A percentile compares a stretch with the other conserved stretches of the same genome.
phyloP scores from a whole-genome alignment of 2,329 filamentous ascomycete genomes.

The Tolypocladium album region DNA sequence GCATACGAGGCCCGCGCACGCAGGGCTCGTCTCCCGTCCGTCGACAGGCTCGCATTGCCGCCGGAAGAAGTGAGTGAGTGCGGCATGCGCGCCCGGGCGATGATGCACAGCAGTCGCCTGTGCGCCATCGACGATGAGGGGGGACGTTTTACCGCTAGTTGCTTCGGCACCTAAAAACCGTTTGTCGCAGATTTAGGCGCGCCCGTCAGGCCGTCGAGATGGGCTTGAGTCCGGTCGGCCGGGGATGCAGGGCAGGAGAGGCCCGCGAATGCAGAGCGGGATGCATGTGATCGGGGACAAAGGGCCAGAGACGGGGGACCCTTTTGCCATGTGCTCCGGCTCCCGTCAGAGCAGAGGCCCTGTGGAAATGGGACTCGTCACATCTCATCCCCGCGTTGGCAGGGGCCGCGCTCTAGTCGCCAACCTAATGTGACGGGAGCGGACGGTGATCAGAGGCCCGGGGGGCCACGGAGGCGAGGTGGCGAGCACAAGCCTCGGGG shows the following conservation, averaged over 20 bases:
- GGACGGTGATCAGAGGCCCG: background rate
- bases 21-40: too few species aligned
- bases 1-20: background rate
- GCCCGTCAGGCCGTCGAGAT: background rate
- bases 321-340: background rate
- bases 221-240: background rate
- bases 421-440: background rate
- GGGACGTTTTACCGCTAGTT: background rate
- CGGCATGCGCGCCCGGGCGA: background rate
- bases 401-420: background rate
- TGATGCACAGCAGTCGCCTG: background rate
- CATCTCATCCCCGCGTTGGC: background rate
- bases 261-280: background rate
- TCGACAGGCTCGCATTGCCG: background rate
- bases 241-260: background rate
- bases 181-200: background rate
- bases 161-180: background rate
- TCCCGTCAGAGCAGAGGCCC: background rate
- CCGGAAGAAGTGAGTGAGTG: background rate
- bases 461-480: background rate
- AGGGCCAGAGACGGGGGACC: background rate
- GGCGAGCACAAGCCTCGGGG: background rate
- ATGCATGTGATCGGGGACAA: background rate
- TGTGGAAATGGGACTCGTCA: constrained; percentile 1
- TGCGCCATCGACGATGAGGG: background rate